These are phyloP conservation scores for Scheffersomyces quercinus DNA, from an alignment of 1,139 yeast species.

Conservation along the genomic window DNA sequence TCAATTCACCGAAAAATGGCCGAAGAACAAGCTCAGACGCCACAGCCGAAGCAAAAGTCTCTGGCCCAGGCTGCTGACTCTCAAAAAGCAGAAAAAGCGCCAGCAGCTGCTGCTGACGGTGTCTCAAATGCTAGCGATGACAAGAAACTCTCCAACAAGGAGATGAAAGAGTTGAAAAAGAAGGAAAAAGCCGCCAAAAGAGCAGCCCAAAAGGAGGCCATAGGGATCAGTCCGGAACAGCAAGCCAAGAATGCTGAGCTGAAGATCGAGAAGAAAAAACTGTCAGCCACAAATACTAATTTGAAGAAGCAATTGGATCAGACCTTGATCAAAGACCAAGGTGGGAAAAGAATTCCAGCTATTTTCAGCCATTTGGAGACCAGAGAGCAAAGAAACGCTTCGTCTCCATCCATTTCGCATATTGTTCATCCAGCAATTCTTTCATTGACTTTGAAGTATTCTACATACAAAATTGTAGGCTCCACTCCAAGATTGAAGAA, in stretches of 20 bases:
- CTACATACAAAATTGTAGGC: conserved; percentile 86
- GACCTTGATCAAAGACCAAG: conserved; percentile 47
- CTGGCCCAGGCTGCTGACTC: too few relatives aligned
- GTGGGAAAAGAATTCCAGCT: conserved; percentile 49
- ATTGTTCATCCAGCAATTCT: conserved; percentile 87
- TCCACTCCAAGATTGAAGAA: conserved; percentile 82
- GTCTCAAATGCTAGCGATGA: conserved; percentile 9
- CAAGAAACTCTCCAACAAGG: conserved; percentile 65
- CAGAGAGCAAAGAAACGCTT: conserved; percentile 72
- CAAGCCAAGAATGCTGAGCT: conserved; percentile 41
- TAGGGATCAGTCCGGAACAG: conserved; percentile 49
- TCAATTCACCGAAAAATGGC: neutral
- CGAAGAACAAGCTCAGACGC: neutral
- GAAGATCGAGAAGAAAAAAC: conserved; percentile 41
- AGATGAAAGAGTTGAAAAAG: conserved; percentile 83
- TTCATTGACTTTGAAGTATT: conserved; percentile 74
- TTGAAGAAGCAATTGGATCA: conserved; percentile 57
- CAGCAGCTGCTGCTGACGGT: conserved; percentile 5
- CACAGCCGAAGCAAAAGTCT: too few relatives aligned
- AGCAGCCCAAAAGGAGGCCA: conserved; percentile 62
- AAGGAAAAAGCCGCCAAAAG: conserved; percentile 89
- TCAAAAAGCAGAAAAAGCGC: too few relatives aligned
- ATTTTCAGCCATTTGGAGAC: conserved; percentile 89
- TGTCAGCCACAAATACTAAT: conserved; percentile 46
- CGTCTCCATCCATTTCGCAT: conserved; percentile 60